Evolutionary conservation across 2,329 filamentous ascomycete genomes (phyloP), one percentile per base, ranked within the genome.

Genomic region (Chaetothyriales sp.): DNA sequence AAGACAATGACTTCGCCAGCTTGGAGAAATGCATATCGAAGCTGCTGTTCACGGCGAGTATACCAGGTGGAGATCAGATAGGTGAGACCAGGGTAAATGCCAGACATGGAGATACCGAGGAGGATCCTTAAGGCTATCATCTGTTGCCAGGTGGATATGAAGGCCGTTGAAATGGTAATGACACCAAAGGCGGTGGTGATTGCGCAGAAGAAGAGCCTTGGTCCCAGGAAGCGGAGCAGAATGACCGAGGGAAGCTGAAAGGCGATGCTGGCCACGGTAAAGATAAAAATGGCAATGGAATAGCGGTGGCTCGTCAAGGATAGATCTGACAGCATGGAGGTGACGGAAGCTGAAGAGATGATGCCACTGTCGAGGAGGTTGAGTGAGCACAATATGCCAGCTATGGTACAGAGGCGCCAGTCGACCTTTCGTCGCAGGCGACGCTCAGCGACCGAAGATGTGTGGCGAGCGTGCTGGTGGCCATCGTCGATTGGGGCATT

Each of bases 261-360:
- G 8, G 75, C 74, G 43, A 86, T 81, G 60, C 76, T 80, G 4
- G 81, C 73, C 51, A 86, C 74, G 8, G 82, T 85, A 66, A 86
- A 85, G 63, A 86, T 83, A 68, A 86, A 83, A 52, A 87, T 86
- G 19, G 80, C 76, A 4, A 86, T 76, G 1, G 80, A 83, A 59
- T 83, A 86, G 43, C 82, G 73, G 56, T 82, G 78, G 19, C 82
- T 82, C 44, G 78, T 73, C 10, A 86, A 69, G 15, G 75, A 73
- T 44, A 86, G 70, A 61, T 86, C 82, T 9, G 68, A 62, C 46
- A 81, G 72, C 78, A 86, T 83, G 22, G 74, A 80, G 0, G 83
- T 86, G 8, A 86, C 82, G 1, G 81, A 80, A 0, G 82, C 83
- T 5, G 77, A 81, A 1, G 78, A 82, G 52, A 86, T 81, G 58